Percentiles rank a stretch among this genome's conserved stretches.
These are phyloP conservation scores for Diplogelasinospora grovesii DNA, from an alignment of 495 filamentous ascomycete species.

Conservation along the genomic window DNA sequence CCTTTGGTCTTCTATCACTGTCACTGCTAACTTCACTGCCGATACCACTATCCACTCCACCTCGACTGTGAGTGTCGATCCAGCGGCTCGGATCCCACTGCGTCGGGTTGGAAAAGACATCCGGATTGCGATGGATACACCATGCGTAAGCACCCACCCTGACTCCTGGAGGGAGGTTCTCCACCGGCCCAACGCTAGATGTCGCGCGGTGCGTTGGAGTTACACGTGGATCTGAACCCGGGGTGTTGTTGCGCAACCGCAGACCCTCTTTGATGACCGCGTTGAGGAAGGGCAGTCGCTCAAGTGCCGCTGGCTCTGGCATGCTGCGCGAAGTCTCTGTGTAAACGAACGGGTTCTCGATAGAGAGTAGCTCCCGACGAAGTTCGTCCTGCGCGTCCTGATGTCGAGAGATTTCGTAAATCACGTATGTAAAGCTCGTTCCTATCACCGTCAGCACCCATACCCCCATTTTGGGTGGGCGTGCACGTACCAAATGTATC, in stretches of 20 bases:
- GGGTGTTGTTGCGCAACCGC: not conserved
- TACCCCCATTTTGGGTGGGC: not conserved
- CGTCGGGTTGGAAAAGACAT: not conserved
- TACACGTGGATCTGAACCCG: not conserved
- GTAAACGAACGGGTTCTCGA: not conserved
- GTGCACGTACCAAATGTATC: not conserved
- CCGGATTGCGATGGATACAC: not conserved
- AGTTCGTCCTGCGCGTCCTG: not conserved
- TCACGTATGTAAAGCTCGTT: not conserved
- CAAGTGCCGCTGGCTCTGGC: not conserved
- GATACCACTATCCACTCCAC: too few species aligned
- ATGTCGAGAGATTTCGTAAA: not conserved
- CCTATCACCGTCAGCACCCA: not conserved
- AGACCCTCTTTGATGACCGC: not conserved
- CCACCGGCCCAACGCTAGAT: not conserved
- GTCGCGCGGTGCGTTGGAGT: not conserved
- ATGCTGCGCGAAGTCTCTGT: not conserved
- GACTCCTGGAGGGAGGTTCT: constrained; percentile 6
- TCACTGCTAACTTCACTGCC: too few species aligned
- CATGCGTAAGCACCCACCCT: not conserved
- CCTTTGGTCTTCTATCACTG: too few species aligned
- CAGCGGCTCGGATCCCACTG: not conserved
- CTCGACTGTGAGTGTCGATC: too few species aligned
- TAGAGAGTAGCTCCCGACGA: not conserved
- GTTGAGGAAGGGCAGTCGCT: not conserved